These are phyloP conservation scores for Spergularia marina DNA, from an alignment of 148 eudicot species.

Conservation along the genomic window DNA sequence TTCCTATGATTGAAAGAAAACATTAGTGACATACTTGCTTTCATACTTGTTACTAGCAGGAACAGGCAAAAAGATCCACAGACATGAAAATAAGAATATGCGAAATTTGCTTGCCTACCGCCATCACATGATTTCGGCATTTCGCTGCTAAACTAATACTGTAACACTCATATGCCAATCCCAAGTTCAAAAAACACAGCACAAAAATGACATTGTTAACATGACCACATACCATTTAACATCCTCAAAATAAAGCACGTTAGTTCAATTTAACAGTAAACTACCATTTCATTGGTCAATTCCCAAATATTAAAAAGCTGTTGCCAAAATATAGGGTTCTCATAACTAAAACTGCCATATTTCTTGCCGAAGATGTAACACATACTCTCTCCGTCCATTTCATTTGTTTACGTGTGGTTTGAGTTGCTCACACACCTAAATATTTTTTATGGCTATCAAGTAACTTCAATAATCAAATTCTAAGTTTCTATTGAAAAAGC, in stretches of 20 bases:
- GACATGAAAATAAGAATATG: background rate
- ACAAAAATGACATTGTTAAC: background rate
- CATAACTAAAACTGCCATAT: background rate
- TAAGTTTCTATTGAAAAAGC: background rate
- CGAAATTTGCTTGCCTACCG: too few relatives aligned
- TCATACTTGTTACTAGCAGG: background rate
- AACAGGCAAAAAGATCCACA: background rate
- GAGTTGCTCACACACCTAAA: too few relatives aligned
- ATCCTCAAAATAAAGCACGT: background rate
- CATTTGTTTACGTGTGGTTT: too few relatives aligned
- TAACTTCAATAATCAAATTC: background rate
- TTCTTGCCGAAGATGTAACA: background rate
- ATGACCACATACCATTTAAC: background rate
- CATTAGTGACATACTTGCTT: background rate
- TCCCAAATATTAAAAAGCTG: background rate
- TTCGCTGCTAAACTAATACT: background rate
- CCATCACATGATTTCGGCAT: background rate
- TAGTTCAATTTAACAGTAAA: background rate
- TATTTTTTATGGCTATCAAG: too few relatives aligned
- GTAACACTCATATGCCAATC: too few relatives aligned
- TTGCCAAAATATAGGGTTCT: background rate
- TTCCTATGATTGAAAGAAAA: background rate
- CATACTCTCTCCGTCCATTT: background rate
- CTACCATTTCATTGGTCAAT: background rate
- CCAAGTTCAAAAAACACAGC: too few relatives aligned